phyloP scores from a whole-genome alignment of 768 basidiomycete genomes.

The Leucocoprinus birnbaumii region DNA sequence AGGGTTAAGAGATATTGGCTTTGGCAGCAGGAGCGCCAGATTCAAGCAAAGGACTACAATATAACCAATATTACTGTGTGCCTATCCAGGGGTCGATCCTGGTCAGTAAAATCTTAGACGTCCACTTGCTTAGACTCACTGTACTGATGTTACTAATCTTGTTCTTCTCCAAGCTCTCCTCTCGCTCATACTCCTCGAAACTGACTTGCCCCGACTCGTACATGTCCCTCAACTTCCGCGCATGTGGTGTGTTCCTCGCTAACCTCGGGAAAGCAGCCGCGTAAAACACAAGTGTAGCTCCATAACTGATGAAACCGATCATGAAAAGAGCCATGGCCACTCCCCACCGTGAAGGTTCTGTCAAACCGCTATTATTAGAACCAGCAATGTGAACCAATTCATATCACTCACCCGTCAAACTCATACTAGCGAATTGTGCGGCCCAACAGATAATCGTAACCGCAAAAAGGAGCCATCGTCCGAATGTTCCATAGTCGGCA shows the following conservation, averaged over 20 bases:
- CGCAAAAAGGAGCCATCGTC: conserved; percentile 73
- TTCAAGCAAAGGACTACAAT: conserved; percentile 64
- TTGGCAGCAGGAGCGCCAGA: conserved; percentile 66
- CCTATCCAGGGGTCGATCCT: no score
- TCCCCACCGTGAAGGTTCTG: conserved; percentile 70
- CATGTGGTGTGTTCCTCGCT: conserved; percentile 70
- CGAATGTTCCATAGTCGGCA: conserved; percentile 74
- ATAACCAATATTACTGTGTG: conserved; percentile 76
- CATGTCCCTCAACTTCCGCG: conserved; percentile 50
- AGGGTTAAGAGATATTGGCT: conserved; percentile 49
- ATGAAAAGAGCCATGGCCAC: conserved; percentile 78
- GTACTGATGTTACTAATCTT: conserved; percentile 83
- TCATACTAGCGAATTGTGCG: conserved; percentile 75
- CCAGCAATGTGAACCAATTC: not conserved
- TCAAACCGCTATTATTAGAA: not conserved
- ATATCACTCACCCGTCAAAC: conserved; percentile 54
- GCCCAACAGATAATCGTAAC: conserved; percentile 78
- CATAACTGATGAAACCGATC: conserved; percentile 75
- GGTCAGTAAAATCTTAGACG: not conserved
- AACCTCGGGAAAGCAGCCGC: conserved; percentile 77
- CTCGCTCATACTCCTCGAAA: conserved; percentile 62
- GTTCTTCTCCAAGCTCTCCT: conserved; percentile 83
- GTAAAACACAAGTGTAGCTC: conserved; percentile 80
- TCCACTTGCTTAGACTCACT: conserved; percentile 31
- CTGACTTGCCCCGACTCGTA: conserved; percentile 59